Evolutionary conservation across 164 flowering plant genomes (phyloP).

Genomic region (Euptelea pleiosperma): DNA sequence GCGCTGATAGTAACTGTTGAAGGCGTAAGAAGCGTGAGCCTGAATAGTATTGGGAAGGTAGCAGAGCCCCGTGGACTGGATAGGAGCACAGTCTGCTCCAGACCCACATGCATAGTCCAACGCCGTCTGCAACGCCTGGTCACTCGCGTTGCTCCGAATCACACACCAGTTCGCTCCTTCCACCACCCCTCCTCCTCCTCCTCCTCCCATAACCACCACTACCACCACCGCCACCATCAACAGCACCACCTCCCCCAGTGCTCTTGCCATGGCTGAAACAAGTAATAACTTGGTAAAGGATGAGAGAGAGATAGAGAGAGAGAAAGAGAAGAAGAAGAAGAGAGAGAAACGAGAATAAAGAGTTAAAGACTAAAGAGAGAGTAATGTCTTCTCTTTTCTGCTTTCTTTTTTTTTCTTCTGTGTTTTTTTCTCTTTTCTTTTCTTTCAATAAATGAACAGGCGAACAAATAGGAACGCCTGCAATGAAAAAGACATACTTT

Average conservation of each 20-base stretch:
- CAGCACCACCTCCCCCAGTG: not conserved
- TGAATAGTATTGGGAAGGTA: constrained; percentile 70
- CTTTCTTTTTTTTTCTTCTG: not conserved
- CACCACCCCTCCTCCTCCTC: constrained; percentile 6
- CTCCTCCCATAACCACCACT: not conserved
- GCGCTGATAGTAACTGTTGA: constrained; percentile 71
- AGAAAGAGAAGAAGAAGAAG: constrained; percentile 9
- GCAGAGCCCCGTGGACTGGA: constrained; percentile 56
- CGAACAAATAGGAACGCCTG: too few relatives aligned
- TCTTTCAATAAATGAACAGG: too few relatives aligned
- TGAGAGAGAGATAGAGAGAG: constrained; percentile 19
- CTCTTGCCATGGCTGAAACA: not conserved
- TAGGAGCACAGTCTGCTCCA: constrained; percentile 72
- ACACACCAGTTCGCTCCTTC: constrained; percentile 56
- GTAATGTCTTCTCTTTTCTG: constrained; percentile 1
- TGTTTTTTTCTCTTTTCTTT: not conserved
- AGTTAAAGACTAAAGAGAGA: too few relatives aligned
- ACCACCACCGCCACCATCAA: not conserved
- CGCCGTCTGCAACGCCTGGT: constrained; percentile 48
- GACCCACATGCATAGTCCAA: constrained; percentile 72
- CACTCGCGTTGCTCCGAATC: constrained; percentile 57
- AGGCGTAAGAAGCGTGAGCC: constrained; percentile 85
- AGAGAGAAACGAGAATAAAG: not conserved
- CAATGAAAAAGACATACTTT: too few relatives aligned
- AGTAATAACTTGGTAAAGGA: constrained; percentile 12